These are phyloP conservation scores for Chimonanthus praecox DNA, from an alignment of 164 flowering plant genomes.

Conservation along the genomic window DNA sequence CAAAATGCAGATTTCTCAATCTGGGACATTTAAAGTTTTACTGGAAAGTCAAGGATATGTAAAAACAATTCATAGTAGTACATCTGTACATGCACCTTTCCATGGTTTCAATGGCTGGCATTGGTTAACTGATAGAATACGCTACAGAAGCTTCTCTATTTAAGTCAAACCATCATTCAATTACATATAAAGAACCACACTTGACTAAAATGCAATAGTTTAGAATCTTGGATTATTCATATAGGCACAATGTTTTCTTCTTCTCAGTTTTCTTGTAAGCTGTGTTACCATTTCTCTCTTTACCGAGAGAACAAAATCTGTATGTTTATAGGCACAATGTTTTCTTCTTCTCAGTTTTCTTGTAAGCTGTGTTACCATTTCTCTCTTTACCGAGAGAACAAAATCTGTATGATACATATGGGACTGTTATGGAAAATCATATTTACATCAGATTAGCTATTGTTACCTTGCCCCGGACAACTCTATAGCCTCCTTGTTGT, in stretches of 20 bases:
- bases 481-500: slow-evolving; percentile 69
- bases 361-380: not conserved
- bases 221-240: not conserved
- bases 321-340: too few species aligned
- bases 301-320: not conserved
- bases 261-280: not conserved
- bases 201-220: not conserved
- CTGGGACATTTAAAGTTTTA: too few species aligned
- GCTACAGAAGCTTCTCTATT: too few species aligned
- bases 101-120: not conserved
- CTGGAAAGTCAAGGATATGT: too few species aligned
- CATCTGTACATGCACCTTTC: not conserved
- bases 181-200: not conserved
- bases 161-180: not conserved
- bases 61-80: not conserved
- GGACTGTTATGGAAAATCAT: not conserved
- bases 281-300: not conserved
- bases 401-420: not conserved
- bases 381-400: not conserved
- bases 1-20: too few species aligned
- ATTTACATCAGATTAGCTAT: not conserved
- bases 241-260: not conserved
- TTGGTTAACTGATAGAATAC: not conserved
- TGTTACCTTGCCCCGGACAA: slow-evolving; percentile 67
- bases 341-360: too few species aligned